Conservation (phyloP, 2,329 filamentous ascomycete species). For the Elsinoe necatrix region DNA sequence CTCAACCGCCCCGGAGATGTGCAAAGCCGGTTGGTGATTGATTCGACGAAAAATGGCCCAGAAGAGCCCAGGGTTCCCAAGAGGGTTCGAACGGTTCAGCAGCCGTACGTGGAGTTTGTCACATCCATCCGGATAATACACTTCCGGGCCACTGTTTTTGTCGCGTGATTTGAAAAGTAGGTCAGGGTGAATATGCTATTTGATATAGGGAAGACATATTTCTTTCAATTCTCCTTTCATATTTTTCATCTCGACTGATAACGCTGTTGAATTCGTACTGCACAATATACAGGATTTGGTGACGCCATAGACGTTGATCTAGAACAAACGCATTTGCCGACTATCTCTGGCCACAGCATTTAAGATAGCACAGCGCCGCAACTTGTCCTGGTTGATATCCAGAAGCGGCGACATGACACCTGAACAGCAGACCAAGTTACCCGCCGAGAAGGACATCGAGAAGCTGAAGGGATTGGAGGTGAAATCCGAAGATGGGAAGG, state of each 20-base stretch:
- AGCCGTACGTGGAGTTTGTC: constrained; percentile 5
- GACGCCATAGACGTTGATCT: constrained; percentile 11
- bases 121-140: background rate
- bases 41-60: background rate
- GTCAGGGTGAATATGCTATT: background rate
- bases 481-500: constrained; percentile 20
- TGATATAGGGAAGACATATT: background rate
- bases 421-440: background rate
- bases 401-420: constrained; percentile 4
- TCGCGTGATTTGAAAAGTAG: constrained; percentile 9
- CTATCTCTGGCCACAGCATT: background rate
- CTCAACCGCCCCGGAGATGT: background rate
- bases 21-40: constrained; percentile 7
- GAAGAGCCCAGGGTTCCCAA: background rate
- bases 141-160: constrained; percentile 13
- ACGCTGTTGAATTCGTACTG: background rate
- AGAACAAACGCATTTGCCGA: background rate
- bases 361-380: background rate
- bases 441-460: constrained; percentile 6
- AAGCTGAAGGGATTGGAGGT: constrained; percentile 1
- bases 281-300: background rate
- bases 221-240: background rate
- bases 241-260: background rate
- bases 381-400: background rate
- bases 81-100: background rate